phyloP scores from a whole-genome alignment of 2,329 filamentous ascomycete genomes.

The Fusarium chlamydosporum region DNA sequence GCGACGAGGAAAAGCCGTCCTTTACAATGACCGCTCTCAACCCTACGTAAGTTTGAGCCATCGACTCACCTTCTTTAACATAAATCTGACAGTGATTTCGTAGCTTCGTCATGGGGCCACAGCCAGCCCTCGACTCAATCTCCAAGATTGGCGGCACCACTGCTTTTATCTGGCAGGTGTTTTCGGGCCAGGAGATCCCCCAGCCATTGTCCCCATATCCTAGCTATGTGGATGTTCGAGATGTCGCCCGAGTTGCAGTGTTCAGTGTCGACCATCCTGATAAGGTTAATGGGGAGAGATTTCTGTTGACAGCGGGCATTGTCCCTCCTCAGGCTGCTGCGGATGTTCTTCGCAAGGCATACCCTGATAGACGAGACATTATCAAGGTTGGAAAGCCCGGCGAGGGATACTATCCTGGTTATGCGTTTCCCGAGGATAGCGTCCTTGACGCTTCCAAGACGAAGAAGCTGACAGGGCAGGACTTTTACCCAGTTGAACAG shows the following conservation, averaged over 20 bases:
- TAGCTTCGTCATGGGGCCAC: slow-evolving; percentile 49
- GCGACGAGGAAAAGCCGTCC: slow-evolving; percentile 37
- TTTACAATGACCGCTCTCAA: slow-evolving; percentile 48
- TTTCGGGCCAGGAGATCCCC: slow-evolving; percentile 46
- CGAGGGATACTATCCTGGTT: slow-evolving; percentile 38
- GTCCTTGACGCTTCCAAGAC: slow-evolving; percentile 43
- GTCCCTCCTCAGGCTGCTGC: slow-evolving; percentile 46
- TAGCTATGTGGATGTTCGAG: slow-evolving; percentile 46
- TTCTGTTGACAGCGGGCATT: slow-evolving; percentile 35
- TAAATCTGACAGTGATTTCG: not conserved
- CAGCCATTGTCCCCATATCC: slow-evolving; percentile 25
- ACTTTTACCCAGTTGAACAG: slow-evolving; percentile 39
- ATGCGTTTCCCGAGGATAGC: slow-evolving; percentile 22
- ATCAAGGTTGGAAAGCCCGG: slow-evolving; percentile 45
- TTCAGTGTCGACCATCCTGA: slow-evolving; percentile 43
- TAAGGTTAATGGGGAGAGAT: slow-evolving; percentile 43
- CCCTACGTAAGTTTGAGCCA: slow-evolving; percentile 35
- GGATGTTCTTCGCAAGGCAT: slow-evolving; percentile 46
- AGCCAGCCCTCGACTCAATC: slow-evolving; percentile 35
- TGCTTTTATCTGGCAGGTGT: slow-evolving; percentile 45
- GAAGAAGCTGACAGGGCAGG: slow-evolving; percentile 36
- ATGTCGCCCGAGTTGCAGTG: slow-evolving; percentile 44
- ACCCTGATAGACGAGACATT: slow-evolving; percentile 35
- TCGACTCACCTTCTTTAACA: fast-evolving
- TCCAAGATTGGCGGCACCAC: slow-evolving; percentile 43